phyloP scores from a whole-genome alignment of 345 rosid genomes.

The Eucalyptus shirleyi region DNA sequence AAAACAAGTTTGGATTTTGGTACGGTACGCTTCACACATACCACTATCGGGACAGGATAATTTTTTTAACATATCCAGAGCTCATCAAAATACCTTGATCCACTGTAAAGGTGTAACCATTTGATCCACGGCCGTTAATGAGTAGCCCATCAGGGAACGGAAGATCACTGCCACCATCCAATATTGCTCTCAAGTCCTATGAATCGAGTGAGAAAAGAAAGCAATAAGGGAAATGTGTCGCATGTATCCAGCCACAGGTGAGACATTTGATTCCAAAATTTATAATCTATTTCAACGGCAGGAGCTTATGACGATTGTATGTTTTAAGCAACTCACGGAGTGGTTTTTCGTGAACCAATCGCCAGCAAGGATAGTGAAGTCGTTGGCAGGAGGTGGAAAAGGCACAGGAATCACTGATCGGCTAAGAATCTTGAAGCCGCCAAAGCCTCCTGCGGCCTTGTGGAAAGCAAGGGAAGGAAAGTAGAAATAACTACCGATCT shows the following conservation, averaged over 20 bases:
- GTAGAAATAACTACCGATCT: constrained; percentile 76
- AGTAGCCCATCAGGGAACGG: constrained; percentile 58
- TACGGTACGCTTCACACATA: neutral
- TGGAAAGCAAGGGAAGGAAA: constrained; percentile 78
- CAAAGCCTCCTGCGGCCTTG: constrained; percentile 81
- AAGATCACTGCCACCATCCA: constrained; percentile 42
- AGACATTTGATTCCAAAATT: neutral
- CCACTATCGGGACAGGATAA: neutral
- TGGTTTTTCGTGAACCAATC: constrained; percentile 71
- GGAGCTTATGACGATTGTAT: neutral
- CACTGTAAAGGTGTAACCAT: constrained; percentile 36
- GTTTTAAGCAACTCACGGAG: constrained; percentile 17
- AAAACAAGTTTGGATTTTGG: neutral
- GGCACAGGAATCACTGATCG: constrained; percentile 76
- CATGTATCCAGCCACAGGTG: neutral
- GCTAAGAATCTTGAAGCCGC: constrained; percentile 58
- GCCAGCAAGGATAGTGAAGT: constrained; percentile 60
- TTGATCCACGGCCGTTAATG: constrained; percentile 50
- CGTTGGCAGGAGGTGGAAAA: constrained; percentile 54
- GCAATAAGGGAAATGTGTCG: neutral
- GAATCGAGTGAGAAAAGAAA: neutral
- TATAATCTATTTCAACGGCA: neutral
- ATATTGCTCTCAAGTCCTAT: constrained; percentile 47
- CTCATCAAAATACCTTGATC: constrained; percentile 34
- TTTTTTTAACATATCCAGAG: neutral